Conservation (phyloP, 345 rosid genomes). For the Boechera stricta region DNA sequence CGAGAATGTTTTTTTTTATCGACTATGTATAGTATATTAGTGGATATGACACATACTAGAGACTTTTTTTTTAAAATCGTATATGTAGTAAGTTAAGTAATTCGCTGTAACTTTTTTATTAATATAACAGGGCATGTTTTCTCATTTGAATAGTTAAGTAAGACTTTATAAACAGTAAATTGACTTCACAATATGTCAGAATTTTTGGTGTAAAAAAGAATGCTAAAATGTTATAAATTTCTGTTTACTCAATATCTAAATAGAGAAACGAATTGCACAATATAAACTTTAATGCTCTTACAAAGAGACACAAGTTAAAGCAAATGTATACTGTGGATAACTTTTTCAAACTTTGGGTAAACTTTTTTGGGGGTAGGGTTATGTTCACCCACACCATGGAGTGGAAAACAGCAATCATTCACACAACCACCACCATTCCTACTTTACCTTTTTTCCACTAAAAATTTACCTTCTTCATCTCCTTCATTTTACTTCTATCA, state of each 20-base stretch:
- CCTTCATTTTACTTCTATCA: background rate
- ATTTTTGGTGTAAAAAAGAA: background rate
- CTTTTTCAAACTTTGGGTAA: conserved; percentile 34
- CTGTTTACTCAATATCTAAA: background rate
- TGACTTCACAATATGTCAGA: background rate
- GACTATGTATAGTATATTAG: background rate
- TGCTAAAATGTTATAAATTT: background rate
- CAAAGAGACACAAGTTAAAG: conserved; percentile 6
- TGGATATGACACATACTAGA: background rate
- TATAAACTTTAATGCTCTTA: background rate
- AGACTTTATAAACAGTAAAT: background rate
- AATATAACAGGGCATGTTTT: no score
- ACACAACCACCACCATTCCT: conserved; percentile 49
- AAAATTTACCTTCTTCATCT: conserved; percentile 32
- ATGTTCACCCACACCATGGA: conserved; percentile 41
- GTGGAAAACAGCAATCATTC: conserved; percentile 85
- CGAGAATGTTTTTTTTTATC: background rate
- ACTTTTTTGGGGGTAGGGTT: conserved; percentile 37
- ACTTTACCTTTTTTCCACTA: conserved; percentile 49
- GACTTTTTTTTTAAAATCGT: background rate
- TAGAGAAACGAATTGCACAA: conserved; percentile 1
- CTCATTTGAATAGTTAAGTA: no score
- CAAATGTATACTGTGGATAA: conserved; percentile 7
- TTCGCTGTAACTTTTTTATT: no score
- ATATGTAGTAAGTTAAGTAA: no score